A percentile compares a stretch with the other conserved stretches of the same genome.
phyloP scores from a whole-genome alignment of 805 yeast genomes.

The Candida berthetii region DNA sequence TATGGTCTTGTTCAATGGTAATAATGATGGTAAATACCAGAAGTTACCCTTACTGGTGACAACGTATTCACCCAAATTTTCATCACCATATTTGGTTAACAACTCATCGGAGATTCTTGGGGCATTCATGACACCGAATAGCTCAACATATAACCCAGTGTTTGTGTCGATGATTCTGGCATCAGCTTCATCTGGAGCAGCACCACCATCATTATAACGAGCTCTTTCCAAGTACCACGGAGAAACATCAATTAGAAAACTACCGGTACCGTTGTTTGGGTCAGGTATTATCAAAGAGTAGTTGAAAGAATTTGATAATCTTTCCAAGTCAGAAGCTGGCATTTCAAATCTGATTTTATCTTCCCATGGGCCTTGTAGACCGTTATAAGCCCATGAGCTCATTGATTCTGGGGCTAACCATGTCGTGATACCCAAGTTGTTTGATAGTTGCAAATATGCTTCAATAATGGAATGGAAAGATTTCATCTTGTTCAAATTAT shows the following conservation, averaged over 20 bases:
- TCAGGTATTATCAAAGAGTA: slow-evolving; percentile 37
- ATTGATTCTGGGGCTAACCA: slow-evolving; percentile 46
- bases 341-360: slow-evolving; percentile 42
- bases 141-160: slow-evolving; percentile 54
- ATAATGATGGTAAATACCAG: slow-evolving; percentile 39
- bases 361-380: slow-evolving; percentile 49
- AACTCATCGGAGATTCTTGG: slow-evolving; percentile 16
- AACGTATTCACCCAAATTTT: slow-evolving; percentile 17
- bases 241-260: slow-evolving; percentile 39
- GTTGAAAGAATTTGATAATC: slow-evolving; percentile 41
- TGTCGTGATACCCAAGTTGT: slow-evolving; percentile 33
- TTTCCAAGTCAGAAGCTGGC: slow-evolving; percentile 39
- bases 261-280: slow-evolving; percentile 38
- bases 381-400: slow-evolving; percentile 45
- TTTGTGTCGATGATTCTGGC: slow-evolving; percentile 55
- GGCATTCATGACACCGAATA: slow-evolving; percentile 36
- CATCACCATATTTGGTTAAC: slow-evolving; percentile 5
- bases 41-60: slow-evolving; percentile 38
- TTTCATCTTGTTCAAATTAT: slow-evolving; percentile 30
- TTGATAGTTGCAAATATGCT: slow-evolving; percentile 38
- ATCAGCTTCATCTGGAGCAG: slow-evolving; percentile 38
- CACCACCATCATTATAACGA: slow-evolving; percentile 38
- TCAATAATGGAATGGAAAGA: slow-evolving; percentile 40
- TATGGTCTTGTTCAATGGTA: slow-evolving; percentile 45
- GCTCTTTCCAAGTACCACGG: slow-evolving; percentile 46